Evolutionary conservation across 352 stramenopile genomes (phyloP), one percentile per base, ranked within the genome.

Genomic region (Thraustotheca clavata): DNA sequence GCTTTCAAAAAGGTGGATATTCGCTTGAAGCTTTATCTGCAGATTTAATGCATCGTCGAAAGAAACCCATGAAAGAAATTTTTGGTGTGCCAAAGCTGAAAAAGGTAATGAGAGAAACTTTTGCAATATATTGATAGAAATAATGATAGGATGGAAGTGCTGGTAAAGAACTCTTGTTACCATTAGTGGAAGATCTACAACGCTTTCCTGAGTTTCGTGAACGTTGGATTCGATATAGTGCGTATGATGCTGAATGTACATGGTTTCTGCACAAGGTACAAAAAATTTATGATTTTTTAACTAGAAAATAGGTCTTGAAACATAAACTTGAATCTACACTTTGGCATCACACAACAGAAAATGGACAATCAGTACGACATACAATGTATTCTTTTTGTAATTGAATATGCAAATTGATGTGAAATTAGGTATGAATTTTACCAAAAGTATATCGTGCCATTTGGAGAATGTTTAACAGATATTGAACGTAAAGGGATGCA

Each of bases 391-490:
- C 2, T 14, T 20, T 52, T 3, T 24, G 38, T 18, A 11, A 52
- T 52, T 24, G 31, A 18, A 2, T 20, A 35, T 18, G 43, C 3
- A 52, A 43, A 20, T 20, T 43, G 20, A 16, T 16, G 14, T 52
- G 31, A 3, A 24, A 24, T 9, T 9, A 52, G 43, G 43, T 52
- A 52, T 63, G 92, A 99, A 63, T 99, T 99, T 62, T 99, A 99
- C 75, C 62, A 84, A 39, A 67, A 89, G 50, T 98, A 99, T 73
- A 96, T 98, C 73, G 76, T 98, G 24, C 87, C 91, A n/a, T 99
- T 99, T 72, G 97, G 94, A 26, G 86, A 99, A 67, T 91, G 98
- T 27, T 80, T 99, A 4, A 99, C 97, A 5, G 96, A 99, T 72
- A 98, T 99, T 71, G 97, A 99, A 77, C 77, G 93, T 55, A 91